A percentile compares a stretch with the other conserved stretches of the same genome.
Conservation (phyloP, 1,139 yeast species). For the Suhomyces yuchorum region DNA sequence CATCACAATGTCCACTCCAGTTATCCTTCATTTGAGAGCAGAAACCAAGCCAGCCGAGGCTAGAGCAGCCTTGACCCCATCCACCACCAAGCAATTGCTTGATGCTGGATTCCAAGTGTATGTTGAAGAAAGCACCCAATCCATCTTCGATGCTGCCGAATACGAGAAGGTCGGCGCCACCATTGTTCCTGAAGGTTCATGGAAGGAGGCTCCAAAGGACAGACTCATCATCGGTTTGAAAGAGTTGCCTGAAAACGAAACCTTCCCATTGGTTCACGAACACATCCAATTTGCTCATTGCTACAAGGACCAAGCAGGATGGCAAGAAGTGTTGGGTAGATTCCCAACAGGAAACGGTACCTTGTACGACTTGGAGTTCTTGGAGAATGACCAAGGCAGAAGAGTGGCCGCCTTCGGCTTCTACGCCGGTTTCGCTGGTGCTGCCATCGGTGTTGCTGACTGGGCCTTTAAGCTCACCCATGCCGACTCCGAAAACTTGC, state of each 20-base stretch:
- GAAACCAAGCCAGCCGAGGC: conserved; percentile 97
- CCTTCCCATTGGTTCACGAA: conserved; percentile 90
- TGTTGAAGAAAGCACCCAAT: conserved; percentile 85
- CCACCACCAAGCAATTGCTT: conserved; percentile 78
- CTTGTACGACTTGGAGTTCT: conserved; percentile 89
- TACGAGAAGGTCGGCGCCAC: conserved; percentile 80
- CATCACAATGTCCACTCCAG: conserved; percentile 27
- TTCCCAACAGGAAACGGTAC: conserved; percentile 91
- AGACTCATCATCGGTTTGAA: conserved; percentile 90
- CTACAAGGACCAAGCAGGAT: conserved; percentile 95
- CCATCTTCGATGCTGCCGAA: conserved; percentile 75
- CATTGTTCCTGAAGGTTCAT: conserved; percentile 89
- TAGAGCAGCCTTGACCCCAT: conserved; percentile 94
- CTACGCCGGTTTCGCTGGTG: conserved; percentile 99
- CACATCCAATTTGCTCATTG: conserved; percentile 99
- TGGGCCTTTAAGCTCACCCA: conserved; percentile 91
- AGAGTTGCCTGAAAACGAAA: conserved; percentile 88
- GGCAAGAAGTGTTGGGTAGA: conserved; percentile 87
- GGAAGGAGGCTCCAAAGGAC: conserved; percentile 89
- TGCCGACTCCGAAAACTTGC: conserved; percentile 61
- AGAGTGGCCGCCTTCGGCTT: conserved; percentile 99
- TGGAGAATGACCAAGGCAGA: conserved; percentile 92
- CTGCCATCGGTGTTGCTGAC: conserved; percentile 90
- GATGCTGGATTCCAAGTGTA: conserved; percentile 87
- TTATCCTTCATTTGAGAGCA: conserved; percentile 81